Evolutionary conservation across 2,329 filamentous ascomycete species (phyloP).

Genomic region (Diaporthe australafricana): DNA sequence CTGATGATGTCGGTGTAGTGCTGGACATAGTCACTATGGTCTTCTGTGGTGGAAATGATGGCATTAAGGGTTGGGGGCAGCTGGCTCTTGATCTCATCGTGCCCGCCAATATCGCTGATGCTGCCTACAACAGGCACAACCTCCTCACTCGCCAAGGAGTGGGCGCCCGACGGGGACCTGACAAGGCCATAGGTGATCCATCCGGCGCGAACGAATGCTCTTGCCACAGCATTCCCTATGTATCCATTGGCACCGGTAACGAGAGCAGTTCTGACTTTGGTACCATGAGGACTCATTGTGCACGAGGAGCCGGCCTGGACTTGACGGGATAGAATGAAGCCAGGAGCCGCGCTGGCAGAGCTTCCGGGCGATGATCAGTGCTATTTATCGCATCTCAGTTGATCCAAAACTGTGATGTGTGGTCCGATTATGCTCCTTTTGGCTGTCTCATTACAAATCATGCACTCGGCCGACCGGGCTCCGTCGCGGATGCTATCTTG

Average conservation of each 20-base stretch:
- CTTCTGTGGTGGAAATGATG: slow-evolving; percentile 57
- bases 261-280: slow-evolving; percentile 48
- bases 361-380: not conserved
- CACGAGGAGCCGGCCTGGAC: not conserved
- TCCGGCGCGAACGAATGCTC: slow-evolving; percentile 58
- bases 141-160: slow-evolving; percentile 49
- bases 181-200: slow-evolving; percentile 59
- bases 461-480: not conserved
- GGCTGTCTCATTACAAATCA: not conserved
- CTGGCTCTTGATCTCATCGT: slow-evolving; percentile 43
- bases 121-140: slow-evolving; percentile 55
- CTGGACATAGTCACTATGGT: slow-evolving; percentile 51
- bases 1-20: slow-evolving; percentile 52
- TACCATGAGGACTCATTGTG: not conserved
- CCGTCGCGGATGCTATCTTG: not conserved
- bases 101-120: slow-evolving; percentile 47
- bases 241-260: slow-evolving; percentile 62
- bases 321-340: not conserved
- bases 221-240: slow-evolving; percentile 57
- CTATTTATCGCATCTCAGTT: not conserved
- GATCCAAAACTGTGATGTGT: not conserved
- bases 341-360: not conserved
- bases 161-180: slow-evolving; percentile 47
- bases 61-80: slow-evolving; percentile 52
- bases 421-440: not conserved